phyloP scores from a whole-genome alignment of 1,284 basidiomycete species.

The Salmacisia buchloeana region DNA sequence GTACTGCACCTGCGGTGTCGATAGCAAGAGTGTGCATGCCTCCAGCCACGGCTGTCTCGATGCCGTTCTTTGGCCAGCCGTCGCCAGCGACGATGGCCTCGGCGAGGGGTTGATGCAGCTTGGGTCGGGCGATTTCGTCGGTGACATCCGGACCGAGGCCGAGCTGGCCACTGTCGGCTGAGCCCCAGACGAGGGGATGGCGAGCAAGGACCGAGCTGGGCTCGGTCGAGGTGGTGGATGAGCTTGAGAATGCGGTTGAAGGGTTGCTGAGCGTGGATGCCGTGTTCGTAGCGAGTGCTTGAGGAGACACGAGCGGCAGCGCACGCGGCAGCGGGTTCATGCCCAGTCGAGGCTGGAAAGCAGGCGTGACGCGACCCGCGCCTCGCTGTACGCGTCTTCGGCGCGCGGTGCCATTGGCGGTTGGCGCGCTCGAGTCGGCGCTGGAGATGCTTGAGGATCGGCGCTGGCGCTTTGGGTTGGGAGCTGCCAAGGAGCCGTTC shows the following conservation, averaged over 20 bases:
- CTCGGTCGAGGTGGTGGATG: background rate
- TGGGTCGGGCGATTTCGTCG: constrained; percentile 46
- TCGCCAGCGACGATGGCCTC: constrained; percentile 40
- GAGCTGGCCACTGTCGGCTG: constrained; percentile 46
- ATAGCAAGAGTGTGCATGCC: constrained; percentile 48
- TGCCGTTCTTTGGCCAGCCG: constrained; percentile 30
- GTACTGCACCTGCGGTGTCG: constrained; percentile 31
- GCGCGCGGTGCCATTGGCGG: background rate
- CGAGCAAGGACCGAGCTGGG: constrained; percentile 22
- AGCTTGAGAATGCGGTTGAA: background rate
- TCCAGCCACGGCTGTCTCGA: constrained; percentile 39
- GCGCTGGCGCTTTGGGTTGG: background rate
- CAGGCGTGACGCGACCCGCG: no score
- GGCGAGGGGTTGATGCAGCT: constrained; percentile 38
- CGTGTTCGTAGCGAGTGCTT: background rate
- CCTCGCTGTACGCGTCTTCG: background rate
- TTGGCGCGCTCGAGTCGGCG: background rate
- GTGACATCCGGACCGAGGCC: constrained; percentile 43
- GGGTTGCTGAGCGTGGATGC: background rate
- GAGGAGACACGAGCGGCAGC: background rate
- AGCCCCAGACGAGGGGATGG: constrained; percentile 49
- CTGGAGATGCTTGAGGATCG: background rate
- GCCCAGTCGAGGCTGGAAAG: background rate
- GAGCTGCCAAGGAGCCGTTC: no score
- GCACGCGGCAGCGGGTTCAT: constrained; percentile 1